Percentiles rank a stretch among this genome's conserved stretches.
These are phyloP conservation scores for Pleodorina starrii DNA, from an alignment of 139 green algal genomes.

Conservation along the genomic window DNA sequence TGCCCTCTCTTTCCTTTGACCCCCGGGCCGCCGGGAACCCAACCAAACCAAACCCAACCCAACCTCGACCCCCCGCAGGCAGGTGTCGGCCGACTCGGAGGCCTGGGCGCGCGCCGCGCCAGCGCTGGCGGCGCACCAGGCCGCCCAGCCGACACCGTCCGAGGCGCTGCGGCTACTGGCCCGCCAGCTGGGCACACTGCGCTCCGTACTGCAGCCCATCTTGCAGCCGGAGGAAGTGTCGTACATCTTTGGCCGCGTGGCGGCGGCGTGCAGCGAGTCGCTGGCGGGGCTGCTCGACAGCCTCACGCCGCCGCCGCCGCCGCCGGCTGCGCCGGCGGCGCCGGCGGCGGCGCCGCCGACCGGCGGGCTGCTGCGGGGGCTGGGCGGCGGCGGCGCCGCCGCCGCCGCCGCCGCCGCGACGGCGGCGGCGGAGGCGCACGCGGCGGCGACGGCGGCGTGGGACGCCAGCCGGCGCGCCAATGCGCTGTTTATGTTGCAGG, in stretches of 20 bases:
- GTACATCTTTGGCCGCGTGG: slow-evolving; percentile 86
- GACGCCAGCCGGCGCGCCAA: slow-evolving; percentile 62
- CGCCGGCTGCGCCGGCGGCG: background rate
- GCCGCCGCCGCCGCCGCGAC: slow-evolving; percentile 23
- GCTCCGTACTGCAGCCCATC: slow-evolving; percentile 82
- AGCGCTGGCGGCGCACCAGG: slow-evolving; percentile 44
- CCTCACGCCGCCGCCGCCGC: slow-evolving; percentile 47
- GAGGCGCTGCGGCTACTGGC: slow-evolving; percentile 45
- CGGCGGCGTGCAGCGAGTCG: slow-evolving; percentile 69
- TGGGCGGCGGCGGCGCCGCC: background rate
- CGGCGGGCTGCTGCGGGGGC: slow-evolving; percentile 3
- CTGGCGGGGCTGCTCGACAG: slow-evolving; percentile 72
- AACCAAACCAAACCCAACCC: too few species aligned
- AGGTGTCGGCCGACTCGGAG: slow-evolving; percentile 69
- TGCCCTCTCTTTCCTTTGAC: too few species aligned
- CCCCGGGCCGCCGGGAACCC: too few species aligned
- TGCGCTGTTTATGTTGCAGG: slow-evolving; percentile 61
- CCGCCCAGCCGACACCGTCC: background rate
- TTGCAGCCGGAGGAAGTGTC: slow-evolving; percentile 81
- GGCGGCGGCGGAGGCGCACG: background rate
- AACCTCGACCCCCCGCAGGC: too few species aligned
- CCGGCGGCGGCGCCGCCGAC: background rate
- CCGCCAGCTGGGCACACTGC: slow-evolving; percentile 72
- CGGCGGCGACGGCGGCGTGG: slow-evolving; percentile 29
- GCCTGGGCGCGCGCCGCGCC: slow-evolving; percentile 59